Conservation (phyloP, 164 flowering plant species). For the Nymphaea colorata region DNA sequence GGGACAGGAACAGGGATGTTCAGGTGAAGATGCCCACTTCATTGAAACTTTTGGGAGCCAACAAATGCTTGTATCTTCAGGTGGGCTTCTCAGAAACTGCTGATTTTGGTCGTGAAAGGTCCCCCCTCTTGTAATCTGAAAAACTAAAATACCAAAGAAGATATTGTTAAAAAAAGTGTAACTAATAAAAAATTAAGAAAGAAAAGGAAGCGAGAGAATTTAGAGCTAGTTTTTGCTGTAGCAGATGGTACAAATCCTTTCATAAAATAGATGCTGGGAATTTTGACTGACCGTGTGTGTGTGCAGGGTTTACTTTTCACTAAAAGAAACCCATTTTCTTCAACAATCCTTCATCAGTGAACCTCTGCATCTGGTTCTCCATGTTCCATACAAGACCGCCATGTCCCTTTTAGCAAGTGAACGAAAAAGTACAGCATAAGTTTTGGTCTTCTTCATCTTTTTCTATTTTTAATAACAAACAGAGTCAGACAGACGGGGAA, state of each 20-base stretch:
- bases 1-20: not conserved
- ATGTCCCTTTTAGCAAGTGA: conserved; percentile 23
- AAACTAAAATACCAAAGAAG: not conserved
- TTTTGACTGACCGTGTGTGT: not conserved
- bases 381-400: conserved; percentile 31
- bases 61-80: not conserved
- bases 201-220: not conserved
- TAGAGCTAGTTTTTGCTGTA: not conserved
- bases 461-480: too few relatives aligned
- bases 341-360: conserved; percentile 32
- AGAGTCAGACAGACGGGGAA: too few relatives aligned
- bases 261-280: not conserved
- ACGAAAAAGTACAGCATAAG: not conserved
- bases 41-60: not conserved
- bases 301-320: not conserved
- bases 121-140: not conserved
- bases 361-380: conserved; percentile 42
- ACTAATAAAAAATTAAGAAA: too few relatives aligned
- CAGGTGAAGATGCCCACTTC: not conserved
- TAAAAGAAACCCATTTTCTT: conserved; percentile 10
- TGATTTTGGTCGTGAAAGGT: not conserved
- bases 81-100: not conserved
- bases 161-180: not conserved
- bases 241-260: not conserved
- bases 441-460: too few relatives aligned